phyloP scores from a whole-genome alignment of 2,329 filamentous ascomycete species.

The Cladophialophora psammophila region DNA sequence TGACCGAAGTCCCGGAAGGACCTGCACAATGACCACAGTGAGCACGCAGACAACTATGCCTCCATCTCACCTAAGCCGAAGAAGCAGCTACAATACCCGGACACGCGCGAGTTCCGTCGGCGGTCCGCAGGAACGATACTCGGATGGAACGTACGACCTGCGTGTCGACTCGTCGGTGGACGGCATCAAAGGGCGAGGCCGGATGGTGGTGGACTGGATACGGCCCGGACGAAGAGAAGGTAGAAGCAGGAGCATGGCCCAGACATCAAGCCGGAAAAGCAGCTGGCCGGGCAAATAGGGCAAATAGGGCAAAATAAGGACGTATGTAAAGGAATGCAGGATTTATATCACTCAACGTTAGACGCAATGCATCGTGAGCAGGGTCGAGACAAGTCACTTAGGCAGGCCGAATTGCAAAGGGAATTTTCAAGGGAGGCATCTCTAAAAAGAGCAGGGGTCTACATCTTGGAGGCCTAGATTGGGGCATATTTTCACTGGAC shows the following conservation, averaged over 20 bases:
- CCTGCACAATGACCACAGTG: slow-evolving; percentile 14
- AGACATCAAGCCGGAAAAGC: slow-evolving; percentile 5
- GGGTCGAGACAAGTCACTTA: background rate
- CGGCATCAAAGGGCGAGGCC: slow-evolving; percentile 21
- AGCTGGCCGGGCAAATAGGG: slow-evolving; percentile 9
- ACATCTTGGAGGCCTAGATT: too few species aligned
- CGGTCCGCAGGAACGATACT: slow-evolving; percentile 27
- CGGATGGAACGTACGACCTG: slow-evolving; percentile 24
- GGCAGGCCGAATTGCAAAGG: background rate
- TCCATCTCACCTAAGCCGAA: slow-evolving; percentile 9
- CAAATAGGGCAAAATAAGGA: background rate
- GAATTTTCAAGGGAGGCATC: background rate
- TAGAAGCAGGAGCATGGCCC: background rate
- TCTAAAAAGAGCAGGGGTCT: too few species aligned
- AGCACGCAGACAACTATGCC: slow-evolving; percentile 2
- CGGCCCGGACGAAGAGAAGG: slow-evolving; percentile 20
- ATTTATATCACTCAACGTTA: background rate
- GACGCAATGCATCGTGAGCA: background rate
- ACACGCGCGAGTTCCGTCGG: slow-evolving; percentile 13
- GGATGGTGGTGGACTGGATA: slow-evolving; percentile 37
- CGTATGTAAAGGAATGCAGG: background rate
- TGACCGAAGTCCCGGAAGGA: slow-evolving; percentile 1
- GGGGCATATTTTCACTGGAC: too few species aligned
- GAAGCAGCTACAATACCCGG: slow-evolving; percentile 3
- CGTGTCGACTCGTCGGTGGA: slow-evolving; percentile 28